Evolutionary conservation across 176 grass and related monocot genomes (phyloP), one percentile per base, ranked within the genome.

Genomic region (Secale cereale): DNA sequence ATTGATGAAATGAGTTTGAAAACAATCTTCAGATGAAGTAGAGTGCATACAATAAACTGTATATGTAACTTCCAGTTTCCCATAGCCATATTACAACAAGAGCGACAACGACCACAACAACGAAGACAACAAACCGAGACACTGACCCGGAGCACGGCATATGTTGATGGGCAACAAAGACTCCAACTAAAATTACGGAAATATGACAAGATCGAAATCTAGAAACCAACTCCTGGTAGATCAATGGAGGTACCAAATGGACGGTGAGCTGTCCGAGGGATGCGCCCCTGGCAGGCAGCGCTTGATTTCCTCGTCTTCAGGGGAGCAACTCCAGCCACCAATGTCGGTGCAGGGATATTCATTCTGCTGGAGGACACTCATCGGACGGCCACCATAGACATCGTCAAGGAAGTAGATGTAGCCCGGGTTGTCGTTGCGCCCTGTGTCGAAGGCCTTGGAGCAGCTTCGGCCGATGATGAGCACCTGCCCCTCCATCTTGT

Each of bases 321-420:
- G 35, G 15, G 46, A 50, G 15, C 15, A 32, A 50, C 46, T 15
- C 46, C 46, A 50, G 0, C 46, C 15, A 12, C 70, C 81, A 1
- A n/a, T 50, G 61, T 85, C 83, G 25, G 30, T 40, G 74, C 31
- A 78, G 31, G 32, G 61, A 17, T 78, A 85, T 23, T 10, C 31
- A 3, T 30, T 37, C 70, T 72, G 37, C 70, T 45, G 37, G 12
- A 45, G 70, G 8, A 72, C 22, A 4, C 64, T 10, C 64, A 46
- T 3, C 6, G 31, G 16, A 39, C 65, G 19, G 41, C 73, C 10
- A 56, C 31, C 3, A n/a, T 32, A 69, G 65, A 69, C 65, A 16
- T 85, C 83, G 45, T 85, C 83, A 29, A 85, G 20, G 59, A 85
- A 85, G 31, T 85, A 77, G 83, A 70, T 40, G 67, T 22, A 70